Conservation (phyloP, 2,329 filamentous ascomycete species). For the Trichoderma sp. region DNA sequence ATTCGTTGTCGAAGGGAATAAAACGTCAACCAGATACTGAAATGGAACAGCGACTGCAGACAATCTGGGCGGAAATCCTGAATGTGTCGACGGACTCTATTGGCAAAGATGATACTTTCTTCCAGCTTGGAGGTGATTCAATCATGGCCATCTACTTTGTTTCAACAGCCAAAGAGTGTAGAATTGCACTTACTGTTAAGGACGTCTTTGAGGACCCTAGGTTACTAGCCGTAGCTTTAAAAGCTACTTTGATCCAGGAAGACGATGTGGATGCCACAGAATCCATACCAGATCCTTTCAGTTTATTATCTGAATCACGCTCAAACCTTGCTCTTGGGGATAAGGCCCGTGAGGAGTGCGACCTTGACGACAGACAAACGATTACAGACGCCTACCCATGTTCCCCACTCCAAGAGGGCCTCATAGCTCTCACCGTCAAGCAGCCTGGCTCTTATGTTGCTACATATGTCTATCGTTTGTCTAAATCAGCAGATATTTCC, state of each 20-base stretch:
- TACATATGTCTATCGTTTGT: slow-evolving; percentile 15
- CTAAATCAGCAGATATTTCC: not conserved
- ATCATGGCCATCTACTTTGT: slow-evolving; percentile 50
- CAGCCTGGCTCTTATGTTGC: slow-evolving; percentile 28
- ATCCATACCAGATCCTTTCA: slow-evolving; percentile 1
- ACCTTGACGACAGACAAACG: not conserved
- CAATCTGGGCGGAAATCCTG: slow-evolving; percentile 41
- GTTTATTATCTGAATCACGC: not conserved
- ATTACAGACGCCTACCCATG: slow-evolving; percentile 29
- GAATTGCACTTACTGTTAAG: slow-evolving; percentile 9
- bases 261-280: not conserved
- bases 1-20: not conserved
- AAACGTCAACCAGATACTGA: slow-evolving; percentile 29
- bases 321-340: not conserved
- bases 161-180: slow-evolving; percentile 40
- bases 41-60: slow-evolving; percentile 26
- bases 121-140: slow-evolving; percentile 46
- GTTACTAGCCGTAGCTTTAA: slow-evolving; percentile 6
- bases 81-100: slow-evolving; percentile 37
- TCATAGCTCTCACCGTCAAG: slow-evolving; percentile 28
- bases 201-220: slow-evolving; percentile 18
- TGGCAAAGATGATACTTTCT: slow-evolving; percentile 31
- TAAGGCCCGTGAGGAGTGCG: not conserved
- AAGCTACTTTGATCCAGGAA: not conserved
- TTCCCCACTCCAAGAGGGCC: slow-evolving; percentile 30